Evolutionary conservation across 805 yeast species (phyloP).

Genomic region (Saccharomycopsis sp.): DNA sequence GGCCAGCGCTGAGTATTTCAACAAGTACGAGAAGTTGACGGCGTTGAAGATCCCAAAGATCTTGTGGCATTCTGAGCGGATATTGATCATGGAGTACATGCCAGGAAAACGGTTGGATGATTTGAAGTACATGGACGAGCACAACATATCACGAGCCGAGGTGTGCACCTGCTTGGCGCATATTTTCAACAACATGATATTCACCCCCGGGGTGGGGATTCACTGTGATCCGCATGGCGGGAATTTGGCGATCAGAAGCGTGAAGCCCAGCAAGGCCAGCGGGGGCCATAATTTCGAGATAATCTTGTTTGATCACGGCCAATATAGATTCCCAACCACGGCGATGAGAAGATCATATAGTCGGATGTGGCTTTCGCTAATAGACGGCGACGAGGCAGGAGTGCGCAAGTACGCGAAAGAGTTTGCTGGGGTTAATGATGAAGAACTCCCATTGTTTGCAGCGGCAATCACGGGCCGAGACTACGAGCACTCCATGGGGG

Average conservation of each 20-base stretch:
- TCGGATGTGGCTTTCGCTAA: constrained; percentile 82
- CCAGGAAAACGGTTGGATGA: constrained; percentile 81
- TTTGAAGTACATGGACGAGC: constrained; percentile 47
- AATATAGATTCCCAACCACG: constrained; percentile 76
- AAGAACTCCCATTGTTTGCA: constrained; percentile 75
- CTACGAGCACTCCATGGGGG: constrained; percentile 61
- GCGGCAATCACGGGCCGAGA: constrained; percentile 96
- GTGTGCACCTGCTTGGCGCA: constrained; percentile 84
- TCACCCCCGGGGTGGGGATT: constrained; percentile 81
- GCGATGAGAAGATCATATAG: constrained; percentile 76
- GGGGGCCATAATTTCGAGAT: constrained; percentile 78
- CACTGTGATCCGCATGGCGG: constrained; percentile 99
- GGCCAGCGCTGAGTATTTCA: constrained; percentile 61
- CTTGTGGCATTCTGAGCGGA: constrained; percentile 53
- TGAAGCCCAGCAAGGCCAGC: constrained; percentile 23
- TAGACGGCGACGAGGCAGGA: constrained; percentile 54
- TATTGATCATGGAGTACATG: constrained; percentile 81
- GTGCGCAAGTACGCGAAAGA: constrained; percentile 69
- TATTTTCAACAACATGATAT: constrained; percentile 89
- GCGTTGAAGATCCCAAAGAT: constrained; percentile 76
- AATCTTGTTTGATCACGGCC: constrained; percentile 87
- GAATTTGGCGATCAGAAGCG: constrained; percentile 69
- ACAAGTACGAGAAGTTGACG: constrained; percentile 45
- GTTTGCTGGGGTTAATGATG: constrained; percentile 71
- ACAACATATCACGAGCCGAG: constrained; percentile 63